phyloP scores from a whole-genome alignment of 495 filamentous ascomycete species.

The Talaromyces thailandensis region DNA sequence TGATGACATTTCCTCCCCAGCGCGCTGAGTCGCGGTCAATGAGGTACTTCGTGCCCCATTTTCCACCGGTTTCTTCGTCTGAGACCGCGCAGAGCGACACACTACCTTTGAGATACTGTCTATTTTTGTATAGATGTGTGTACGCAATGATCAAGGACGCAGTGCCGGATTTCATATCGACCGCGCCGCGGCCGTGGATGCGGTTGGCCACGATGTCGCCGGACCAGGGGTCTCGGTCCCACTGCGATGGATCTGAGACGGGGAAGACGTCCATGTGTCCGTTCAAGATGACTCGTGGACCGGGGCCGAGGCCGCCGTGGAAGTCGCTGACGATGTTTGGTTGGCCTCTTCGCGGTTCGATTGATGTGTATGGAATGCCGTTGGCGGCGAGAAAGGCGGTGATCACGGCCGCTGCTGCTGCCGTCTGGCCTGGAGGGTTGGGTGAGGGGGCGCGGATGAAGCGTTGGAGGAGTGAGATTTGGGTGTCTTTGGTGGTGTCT shows the following conservation, averaged over 20 bases:
- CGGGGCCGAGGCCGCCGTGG: neutral
- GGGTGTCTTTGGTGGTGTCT: neutral
- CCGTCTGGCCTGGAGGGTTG: neutral
- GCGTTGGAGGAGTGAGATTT: neutral
- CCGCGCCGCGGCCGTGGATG: neutral
- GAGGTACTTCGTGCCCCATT: neutral
- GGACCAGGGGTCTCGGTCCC: conserved; percentile 2
- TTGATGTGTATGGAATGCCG: neutral
- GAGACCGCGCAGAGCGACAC: neutral
- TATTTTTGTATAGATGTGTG: neutral
- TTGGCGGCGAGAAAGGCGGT: neutral
- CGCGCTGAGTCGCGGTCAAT: neutral
- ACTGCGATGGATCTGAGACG: too few species aligned
- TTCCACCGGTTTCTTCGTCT: conserved; percentile 2
- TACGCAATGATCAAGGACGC: neutral
- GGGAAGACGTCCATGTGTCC: conserved; percentile 1
- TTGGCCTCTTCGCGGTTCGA: neutral
- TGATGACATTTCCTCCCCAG: conserved; percentile 1
- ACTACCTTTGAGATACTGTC: neutral
- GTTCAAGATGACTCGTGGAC: neutral
- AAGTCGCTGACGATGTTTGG: neutral
- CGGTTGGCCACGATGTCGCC: neutral
- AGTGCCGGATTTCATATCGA: conserved; percentile 3
- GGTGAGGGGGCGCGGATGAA: neutral
- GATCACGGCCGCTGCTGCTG: neutral